Evolutionary conservation across 148 eudicot genomes (phyloP).

Genomic region (Cornus suecica): DNA sequence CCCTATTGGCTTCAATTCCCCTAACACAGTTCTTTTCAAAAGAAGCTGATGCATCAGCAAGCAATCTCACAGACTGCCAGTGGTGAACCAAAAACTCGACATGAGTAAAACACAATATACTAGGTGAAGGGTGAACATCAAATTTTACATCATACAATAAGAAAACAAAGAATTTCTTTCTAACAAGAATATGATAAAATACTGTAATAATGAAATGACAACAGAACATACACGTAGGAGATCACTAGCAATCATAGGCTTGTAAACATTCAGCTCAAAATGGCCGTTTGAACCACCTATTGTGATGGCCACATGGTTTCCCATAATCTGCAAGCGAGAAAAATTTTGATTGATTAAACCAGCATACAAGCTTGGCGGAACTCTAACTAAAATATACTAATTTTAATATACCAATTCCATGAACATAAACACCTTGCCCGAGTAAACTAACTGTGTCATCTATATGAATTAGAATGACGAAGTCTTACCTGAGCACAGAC

Average conservation of each 20-base stretch:
- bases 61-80: constrained; percentile 71
- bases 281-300: constrained; percentile 98
- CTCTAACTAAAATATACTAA: not conserved
- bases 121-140: constrained; percentile 8
- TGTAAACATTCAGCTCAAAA: constrained; percentile 95
- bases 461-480: constrained; percentile 2
- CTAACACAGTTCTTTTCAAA: constrained; percentile 95
- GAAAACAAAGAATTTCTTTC: no score
- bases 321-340: constrained; percentile 69
- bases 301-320: constrained; percentile 92
- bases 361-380: constrained; percentile 4
- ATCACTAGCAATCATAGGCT: constrained; percentile 89
- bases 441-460: not conserved
- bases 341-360: constrained; percentile 6
- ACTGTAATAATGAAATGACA: not conserved
- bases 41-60: constrained; percentile 93
- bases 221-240: constrained; percentile 71
- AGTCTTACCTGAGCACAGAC: constrained; percentile 90
- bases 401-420: not conserved
- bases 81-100: not conserved
- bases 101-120: constrained; percentile 1
- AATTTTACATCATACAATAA: not conserved
- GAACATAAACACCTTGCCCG: not conserved
- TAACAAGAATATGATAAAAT: not conserved
- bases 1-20: constrained; percentile 89